Evolutionary conservation across 1,139 yeast genomes (phyloP), one percentile per base, ranked within the genome.

Genomic region (Sugiyamaella xylanicola): DNA sequence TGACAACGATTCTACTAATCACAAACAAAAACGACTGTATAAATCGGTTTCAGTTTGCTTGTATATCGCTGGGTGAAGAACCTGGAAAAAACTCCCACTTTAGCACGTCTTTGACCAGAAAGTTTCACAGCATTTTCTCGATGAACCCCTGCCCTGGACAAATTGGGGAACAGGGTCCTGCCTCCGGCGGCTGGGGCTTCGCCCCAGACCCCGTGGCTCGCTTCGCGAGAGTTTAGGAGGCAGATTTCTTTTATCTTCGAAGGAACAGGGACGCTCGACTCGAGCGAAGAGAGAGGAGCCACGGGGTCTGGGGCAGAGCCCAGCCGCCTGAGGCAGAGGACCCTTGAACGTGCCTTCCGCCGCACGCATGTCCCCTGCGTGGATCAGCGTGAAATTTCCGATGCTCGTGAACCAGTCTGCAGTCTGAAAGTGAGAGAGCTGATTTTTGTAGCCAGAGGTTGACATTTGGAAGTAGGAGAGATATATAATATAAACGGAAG

Each of bases 341-440:
- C n/a, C n/a, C n/a, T n/a, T n/a, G n/a, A 25, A 9, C 9, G 29
- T 9, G 29, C 8, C 29, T 5, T 9, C 8, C 29, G 29, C 29
- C 29, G 29, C 29, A 25, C 8, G 29, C 5, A 9, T 9, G 9
- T 9, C 29, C 29, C 29, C 29, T 43, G 36, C 36, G 16, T 15
- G 4, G 32, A 20, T 41, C 45, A 22, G n/a, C 27, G 45, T 41
- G 47, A 43, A 43, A 43, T 43, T 43, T 43, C 37, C 21, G 27
- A 41, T 3, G n/a, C n/a, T n/a, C n/a, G 5, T 13, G 40, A 36
- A 8, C 35, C 8, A 27, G n/a, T n/a, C n/a, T n/a, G n/a, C n/a
- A n/a, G n/a, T 27, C 11, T 8, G 8, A 27, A 13, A 27, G 35
- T 8, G 35, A 27, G n/a, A n/a, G n/a, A n/a, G n/a, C n/a, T n/a